Evolutionary conservation across 225 moss, liverwort and hornwort species (phyloP).

Genomic region (Bryoerythrophyllum caledonicum): DNA sequence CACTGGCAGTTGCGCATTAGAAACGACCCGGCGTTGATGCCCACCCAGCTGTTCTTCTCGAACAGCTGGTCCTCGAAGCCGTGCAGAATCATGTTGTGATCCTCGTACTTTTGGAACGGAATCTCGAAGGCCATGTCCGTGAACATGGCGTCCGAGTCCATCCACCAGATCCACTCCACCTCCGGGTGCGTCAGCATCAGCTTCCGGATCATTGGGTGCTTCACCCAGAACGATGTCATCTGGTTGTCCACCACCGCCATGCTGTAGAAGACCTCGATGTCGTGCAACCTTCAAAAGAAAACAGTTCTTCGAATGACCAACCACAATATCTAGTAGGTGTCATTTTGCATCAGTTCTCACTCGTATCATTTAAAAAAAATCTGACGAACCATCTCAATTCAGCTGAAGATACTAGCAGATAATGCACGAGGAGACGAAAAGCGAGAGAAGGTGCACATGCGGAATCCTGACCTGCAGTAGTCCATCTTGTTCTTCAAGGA

Average conservation of each 20-base stretch:
- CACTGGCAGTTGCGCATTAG: conserved; percentile 52
- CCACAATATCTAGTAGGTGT: too few relatives aligned
- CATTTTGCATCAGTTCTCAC: neutral
- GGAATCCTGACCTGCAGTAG: conserved; percentile 35
- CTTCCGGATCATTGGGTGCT: conserved; percentile 48
- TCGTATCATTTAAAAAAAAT: neutral
- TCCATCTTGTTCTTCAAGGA: conserved; percentile 55
- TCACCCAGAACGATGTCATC: conserved; percentile 53
- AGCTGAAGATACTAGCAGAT: too few relatives aligned
- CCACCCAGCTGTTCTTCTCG: conserved; percentile 31
- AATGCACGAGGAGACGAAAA: neutral
- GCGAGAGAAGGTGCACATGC: neutral
- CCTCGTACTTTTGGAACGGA: conserved; percentile 35
- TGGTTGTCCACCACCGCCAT: conserved; percentile 46
- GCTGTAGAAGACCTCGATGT: conserved; percentile 47
- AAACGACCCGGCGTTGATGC: conserved; percentile 52
- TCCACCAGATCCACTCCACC: conserved; percentile 60
- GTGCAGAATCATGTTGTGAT: conserved; percentile 45
- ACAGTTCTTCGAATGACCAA: neutral
- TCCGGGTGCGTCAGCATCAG: conserved; percentile 49
- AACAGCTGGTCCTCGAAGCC: conserved; percentile 42
- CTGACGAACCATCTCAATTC: too few relatives aligned
- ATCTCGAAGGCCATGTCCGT: conserved; percentile 49
- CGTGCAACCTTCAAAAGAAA: conserved; percentile 24
- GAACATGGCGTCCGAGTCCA: conserved; percentile 59